Conservation (phyloP, 176 grass and related monocot genomes). For the Aegilops tauschii region DNA sequence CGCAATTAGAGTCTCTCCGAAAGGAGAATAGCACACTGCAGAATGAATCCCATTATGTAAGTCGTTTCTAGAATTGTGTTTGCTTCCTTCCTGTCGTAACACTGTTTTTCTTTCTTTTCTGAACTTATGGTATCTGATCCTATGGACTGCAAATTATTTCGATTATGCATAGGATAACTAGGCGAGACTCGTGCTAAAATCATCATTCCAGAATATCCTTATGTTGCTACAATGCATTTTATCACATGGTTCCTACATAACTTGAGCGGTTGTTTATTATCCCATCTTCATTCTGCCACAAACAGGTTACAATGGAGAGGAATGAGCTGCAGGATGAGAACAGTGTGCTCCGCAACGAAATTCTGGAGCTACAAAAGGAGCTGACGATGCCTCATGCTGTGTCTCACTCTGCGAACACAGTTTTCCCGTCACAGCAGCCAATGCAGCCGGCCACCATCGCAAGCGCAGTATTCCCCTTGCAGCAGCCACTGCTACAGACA, state of each 20-base stretch:
- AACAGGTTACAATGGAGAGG: constrained; percentile 71
- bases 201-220: not conserved
- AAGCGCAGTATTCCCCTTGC: constrained; percentile 38
- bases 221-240: not conserved
- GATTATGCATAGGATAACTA: not conserved
- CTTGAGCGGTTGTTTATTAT: not conserved
- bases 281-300: not conserved
- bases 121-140: not conserved
- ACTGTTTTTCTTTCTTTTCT: not conserved
- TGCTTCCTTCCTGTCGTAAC: not conserved
- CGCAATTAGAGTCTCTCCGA: constrained; percentile 62
- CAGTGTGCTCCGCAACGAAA: constrained; percentile 41
- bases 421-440: constrained; percentile 37
- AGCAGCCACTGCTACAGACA: constrained; percentile 33
- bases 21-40: constrained; percentile 64
- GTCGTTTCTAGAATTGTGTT: constrained; percentile 10
- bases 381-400: not conserved
- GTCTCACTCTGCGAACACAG: not conserved
- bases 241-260: not conserved
- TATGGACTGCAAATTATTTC: not conserved
- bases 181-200: not conserved
- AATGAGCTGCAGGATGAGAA: constrained; percentile 84
- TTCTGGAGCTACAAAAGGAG: constrained; percentile 57
- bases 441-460: constrained; percentile 26
- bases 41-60: constrained; percentile 88